Percentiles rank a stretch among this genome's conserved stretches.
Conservation (phyloP, 257 asterid species). For the Solanum commersonii region DNA sequence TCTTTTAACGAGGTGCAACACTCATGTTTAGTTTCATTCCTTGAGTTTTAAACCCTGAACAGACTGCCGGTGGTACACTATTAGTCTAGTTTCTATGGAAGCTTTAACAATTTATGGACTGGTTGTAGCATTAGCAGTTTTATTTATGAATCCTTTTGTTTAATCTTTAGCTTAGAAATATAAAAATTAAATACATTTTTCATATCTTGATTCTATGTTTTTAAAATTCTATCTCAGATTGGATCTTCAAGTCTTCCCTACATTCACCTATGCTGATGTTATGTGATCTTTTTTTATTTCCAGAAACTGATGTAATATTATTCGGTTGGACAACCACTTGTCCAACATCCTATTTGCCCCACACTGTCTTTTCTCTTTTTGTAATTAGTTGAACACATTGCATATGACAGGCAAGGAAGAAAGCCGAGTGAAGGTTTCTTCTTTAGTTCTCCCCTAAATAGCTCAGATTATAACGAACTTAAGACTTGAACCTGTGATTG, state of each 20-base stretch:
- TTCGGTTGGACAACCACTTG: not conserved
- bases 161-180: not conserved
- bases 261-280: not conserved
- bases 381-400: not conserved
- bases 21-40: not conserved
- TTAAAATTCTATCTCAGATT: not conserved
- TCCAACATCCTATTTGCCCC: not conserved
- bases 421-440: not conserved
- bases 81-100: not conserved
- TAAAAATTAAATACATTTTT: not conserved
- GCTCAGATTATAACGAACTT: not conserved
- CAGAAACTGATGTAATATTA: not conserved
- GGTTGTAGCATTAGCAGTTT: not conserved
- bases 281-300: not conserved
- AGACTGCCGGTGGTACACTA: not conserved
- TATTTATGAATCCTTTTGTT: not conserved
- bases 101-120: not conserved
- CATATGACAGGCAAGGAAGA: not conserved
- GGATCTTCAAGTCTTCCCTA: not conserved
- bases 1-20: not conserved
- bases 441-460: not conserved
- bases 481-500: not conserved
- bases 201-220: not conserved
- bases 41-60: not conserved
- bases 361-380: not conserved